Evolutionary conservation across 208 protist species (phyloP), one percentile per base, ranked within the genome.

Genomic region (Crithidia brevicula): DNA sequence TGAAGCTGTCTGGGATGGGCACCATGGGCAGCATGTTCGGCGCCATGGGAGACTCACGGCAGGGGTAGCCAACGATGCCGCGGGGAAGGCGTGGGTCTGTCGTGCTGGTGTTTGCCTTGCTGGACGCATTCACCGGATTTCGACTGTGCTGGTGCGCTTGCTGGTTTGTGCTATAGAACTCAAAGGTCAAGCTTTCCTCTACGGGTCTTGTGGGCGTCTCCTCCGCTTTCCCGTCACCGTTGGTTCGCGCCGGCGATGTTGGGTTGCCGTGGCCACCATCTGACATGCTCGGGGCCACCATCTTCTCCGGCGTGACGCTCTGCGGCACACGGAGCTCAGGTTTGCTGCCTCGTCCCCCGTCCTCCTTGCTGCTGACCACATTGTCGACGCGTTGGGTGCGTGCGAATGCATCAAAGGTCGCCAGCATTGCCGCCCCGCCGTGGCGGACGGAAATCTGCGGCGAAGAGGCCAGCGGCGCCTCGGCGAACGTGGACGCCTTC

Each of bases 21-120:
- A 65, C 22, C 45, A 52, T 52, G 3, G 59, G 59, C 46, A 65
- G 59, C 45, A 33, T 43, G 45, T 43, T 65, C 15, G 59, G 59
- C 31, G 59, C 59, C 59, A 65, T 43, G 13, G 59, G 59, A 1
- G 59, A 65, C 31, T 52, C 45, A 0, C 59, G 59, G 13, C 36
- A 65, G 3, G 30, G 20, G 46, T 42, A 50, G 22, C 59, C 45
- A 2, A 43, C n/a, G 6, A 45, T 43, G 23, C 59, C 31, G 33
- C 45, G 59, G 1, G 31, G 31, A 43, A 54, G 25, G 45, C 59
- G 59, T 10, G 31, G 1, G 20, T 65, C 59, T 1, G 11, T 16
- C 9, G 31, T 11, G 22, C n/a, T 22, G 45, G 4, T 53, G 58
- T 27, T 53, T n/a, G 27, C 4, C 1, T 16, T 64, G 20, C 2